Percentiles rank a stretch among this genome's conserved stretches.
These are phyloP conservation scores for Cunninghamia lanceolata DNA, from an alignment of 75 land plant genomes.

Conservation along the genomic window DNA sequence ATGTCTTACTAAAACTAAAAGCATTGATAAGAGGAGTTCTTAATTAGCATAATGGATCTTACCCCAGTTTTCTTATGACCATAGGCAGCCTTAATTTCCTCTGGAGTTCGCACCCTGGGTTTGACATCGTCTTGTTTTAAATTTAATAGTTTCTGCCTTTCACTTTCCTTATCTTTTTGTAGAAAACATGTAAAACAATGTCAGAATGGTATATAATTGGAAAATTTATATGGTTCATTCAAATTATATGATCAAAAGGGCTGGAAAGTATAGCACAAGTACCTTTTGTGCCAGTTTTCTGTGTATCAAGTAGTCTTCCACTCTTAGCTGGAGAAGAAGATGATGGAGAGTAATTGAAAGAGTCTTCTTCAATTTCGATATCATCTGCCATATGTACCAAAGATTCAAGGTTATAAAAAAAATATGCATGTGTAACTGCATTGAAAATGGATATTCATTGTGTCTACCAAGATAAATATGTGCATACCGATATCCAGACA, in stretches of 20 bases:
- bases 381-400: slow-evolving; percentile 64
- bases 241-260: background rate
- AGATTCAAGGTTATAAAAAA: slow-evolving; percentile 5
- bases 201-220: background rate
- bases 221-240: background rate
- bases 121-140: slow-evolving; percentile 44
- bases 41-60: slow-evolving; percentile 7
- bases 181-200: slow-evolving; percentile 6
- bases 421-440: background rate
- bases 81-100: slow-evolving; percentile 83
- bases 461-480: slow-evolving; percentile 7
- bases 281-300: slow-evolving; percentile 14
- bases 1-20: background rate
- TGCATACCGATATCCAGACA: slow-evolving; percentile 41
- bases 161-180: slow-evolving; percentile 31
- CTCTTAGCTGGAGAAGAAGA: slow-evolving; percentile 1
- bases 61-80: slow-evolving; percentile 54
- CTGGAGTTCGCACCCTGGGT: slow-evolving; percentile 69
- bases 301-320: background rate
- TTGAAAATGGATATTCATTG: background rate
- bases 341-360: slow-evolving; percentile 18
- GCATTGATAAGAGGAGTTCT: background rate
- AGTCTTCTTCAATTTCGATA: slow-evolving; percentile 59
- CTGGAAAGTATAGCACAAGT: background rate
- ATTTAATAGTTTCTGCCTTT: slow-evolving; percentile 63